A percentile compares a stretch with the other conserved stretches of the same genome.
phyloP scores from a whole-genome alignment of 2,329 filamentous ascomycete genomes.

The Myriangium duriaei region DNA sequence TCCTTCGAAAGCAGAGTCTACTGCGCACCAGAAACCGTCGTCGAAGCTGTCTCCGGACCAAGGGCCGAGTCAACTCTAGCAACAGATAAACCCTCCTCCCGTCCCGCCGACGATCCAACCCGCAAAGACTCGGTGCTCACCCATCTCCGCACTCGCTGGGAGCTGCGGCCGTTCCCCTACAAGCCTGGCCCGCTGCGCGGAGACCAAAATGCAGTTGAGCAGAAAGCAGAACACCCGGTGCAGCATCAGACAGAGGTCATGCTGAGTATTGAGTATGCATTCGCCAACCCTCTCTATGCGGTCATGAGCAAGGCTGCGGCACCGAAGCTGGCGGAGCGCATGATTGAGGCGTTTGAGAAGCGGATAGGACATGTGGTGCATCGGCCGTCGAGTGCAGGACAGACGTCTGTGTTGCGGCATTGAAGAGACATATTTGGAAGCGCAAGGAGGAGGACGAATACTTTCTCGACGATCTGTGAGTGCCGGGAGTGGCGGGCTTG shows the following conservation, averaged over 20 bases:
- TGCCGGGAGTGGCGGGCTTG: too few relatives aligned
- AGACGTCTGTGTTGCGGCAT: conserved; percentile 6
- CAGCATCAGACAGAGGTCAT: conserved; percentile 56
- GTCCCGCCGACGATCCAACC: conserved; percentile 25
- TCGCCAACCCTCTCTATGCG: conserved; percentile 78
- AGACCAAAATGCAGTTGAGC: conserved; percentile 24
- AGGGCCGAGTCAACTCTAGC: conserved; percentile 36
- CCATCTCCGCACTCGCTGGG: conserved; percentile 59
- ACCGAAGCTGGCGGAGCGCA: conserved; percentile 69
- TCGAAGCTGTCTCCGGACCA: conserved; percentile 63
- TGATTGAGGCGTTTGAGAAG: conserved; percentile 89
- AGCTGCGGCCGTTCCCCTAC: conserved; percentile 40
- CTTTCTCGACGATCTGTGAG: too few relatives aligned
- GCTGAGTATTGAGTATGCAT: conserved; percentile 67
- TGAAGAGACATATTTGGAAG: too few relatives aligned
- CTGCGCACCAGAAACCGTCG: conserved; percentile 58
- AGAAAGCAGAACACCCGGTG: conserved; percentile 26
- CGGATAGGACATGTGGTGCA: conserved; percentile 49
- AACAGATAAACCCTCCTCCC: conserved; percentile 29
- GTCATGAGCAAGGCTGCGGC: conserved; percentile 70
- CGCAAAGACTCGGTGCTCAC: conserved; percentile 42
- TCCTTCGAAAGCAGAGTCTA: conserved; percentile 68
- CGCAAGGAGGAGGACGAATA: too few relatives aligned
- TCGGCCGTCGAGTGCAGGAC: conserved; percentile 3
- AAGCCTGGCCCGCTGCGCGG: conserved; percentile 22